A percentile compares a stretch with the other conserved stretches of the same genome.
These are phyloP conservation scores for Liquidambar formosana DNA, from an alignment of 164 flowering plant species.

Conservation along the genomic window DNA sequence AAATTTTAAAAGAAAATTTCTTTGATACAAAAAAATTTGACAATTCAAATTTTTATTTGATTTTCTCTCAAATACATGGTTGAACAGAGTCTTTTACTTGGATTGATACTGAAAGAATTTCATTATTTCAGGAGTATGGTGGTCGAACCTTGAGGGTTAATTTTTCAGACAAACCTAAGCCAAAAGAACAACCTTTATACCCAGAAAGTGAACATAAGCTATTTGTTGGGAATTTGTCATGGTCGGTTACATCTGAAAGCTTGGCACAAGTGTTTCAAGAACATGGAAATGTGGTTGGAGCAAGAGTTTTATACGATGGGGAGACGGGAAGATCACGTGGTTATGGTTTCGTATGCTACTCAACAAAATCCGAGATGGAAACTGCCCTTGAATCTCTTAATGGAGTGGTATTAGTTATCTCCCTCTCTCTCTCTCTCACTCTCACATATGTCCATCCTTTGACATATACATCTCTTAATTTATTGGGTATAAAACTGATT, in stretches of 20 bases:
- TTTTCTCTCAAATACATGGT: too few relatives aligned
- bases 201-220: slow-evolving; percentile 90
- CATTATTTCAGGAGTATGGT: slow-evolving; percentile 59
- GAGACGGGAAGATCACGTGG: slow-evolving; percentile 93
- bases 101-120: not conserved
- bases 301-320: slow-evolving; percentile 87
- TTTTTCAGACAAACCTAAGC: slow-evolving; percentile 80
- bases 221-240: slow-evolving; percentile 87
- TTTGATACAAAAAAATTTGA: not conserved
- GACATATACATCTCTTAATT: not conserved
- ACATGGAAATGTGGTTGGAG: slow-evolving; percentile 87
- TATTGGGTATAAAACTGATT: not conserved
- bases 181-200: slow-evolving; percentile 64
- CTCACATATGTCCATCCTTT: not conserved
- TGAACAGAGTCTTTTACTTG: not conserved
- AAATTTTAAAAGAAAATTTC: too few relatives aligned
- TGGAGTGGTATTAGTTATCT: slow-evolving; percentile 58
- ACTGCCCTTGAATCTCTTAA: slow-evolving; percentile 69
- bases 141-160: slow-evolving; percentile 86
- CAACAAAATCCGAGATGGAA: slow-evolving; percentile 76
- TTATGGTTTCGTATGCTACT: slow-evolving; percentile 85
- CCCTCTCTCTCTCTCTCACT: not conserved
- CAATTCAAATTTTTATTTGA: too few relatives aligned
- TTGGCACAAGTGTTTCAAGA: slow-evolving; percentile 62
- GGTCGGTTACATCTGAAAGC: slow-evolving; percentile 87